Conservation (phyloP, 345 rosid genomes). For the Sonneratia alba region DNA sequence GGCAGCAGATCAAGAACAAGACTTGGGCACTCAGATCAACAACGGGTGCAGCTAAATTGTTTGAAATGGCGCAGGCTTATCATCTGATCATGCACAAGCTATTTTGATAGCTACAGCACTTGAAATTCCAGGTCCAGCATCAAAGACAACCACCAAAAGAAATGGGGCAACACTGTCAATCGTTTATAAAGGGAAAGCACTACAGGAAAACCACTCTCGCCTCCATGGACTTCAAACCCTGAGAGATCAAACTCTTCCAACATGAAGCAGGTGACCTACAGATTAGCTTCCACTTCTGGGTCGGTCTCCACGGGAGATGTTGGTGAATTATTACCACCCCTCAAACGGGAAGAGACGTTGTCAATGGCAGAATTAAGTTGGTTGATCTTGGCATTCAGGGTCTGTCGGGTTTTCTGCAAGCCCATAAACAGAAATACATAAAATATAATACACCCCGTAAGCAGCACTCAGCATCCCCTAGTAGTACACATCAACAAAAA, state of each 20-base stretch:
- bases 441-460: background rate
- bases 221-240: background rate
- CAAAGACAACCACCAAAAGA: background rate
- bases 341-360: slow-evolving; percentile 75
- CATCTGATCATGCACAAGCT: background rate
- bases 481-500: background rate
- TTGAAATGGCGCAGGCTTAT: background rate
- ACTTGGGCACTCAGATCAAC: background rate
- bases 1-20: background rate
- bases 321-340: slow-evolving; percentile 50
- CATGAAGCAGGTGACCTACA: background rate
- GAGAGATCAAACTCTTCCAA: background rate
- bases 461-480: background rate
- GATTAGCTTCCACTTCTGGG: slow-evolving; percentile 45
- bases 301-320: slow-evolving; percentile 39
- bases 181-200: background rate
- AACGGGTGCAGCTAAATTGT: background rate
- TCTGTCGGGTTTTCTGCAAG: slow-evolving; percentile 74
- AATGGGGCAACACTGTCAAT: background rate
- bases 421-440: background rate
- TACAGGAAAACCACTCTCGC: background rate
- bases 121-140: background rate
- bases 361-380: slow-evolving; percentile 90
- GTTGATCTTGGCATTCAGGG: slow-evolving; percentile 69
- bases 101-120: background rate